Evolutionary conservation across 2,329 filamentous ascomycete species (phyloP), one percentile per base, ranked within the genome.

Genomic region (Coniochaeta ligniaria): DNA sequence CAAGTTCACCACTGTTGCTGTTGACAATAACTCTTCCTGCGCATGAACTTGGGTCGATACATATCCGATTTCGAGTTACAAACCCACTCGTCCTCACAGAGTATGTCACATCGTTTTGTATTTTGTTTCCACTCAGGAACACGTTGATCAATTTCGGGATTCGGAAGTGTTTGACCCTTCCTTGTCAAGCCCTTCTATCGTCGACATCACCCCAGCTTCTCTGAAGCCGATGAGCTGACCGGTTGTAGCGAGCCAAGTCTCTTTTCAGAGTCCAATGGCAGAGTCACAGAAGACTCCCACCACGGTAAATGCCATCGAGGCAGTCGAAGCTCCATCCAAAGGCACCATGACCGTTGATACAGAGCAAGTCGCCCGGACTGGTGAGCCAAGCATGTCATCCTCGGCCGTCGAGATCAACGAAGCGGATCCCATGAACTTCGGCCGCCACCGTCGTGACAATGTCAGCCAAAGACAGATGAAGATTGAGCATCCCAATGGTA

Each of bases 381-480:
- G 45, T 31, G 55, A 58, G 33, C 36, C 61, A 54, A 59, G 60
- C 57, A 59, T 45, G 52, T 60, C 61, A 22, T 61, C 66, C 36
- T 63, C 65, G 17, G 60, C 67, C 38, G 61, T 64, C 33, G 61
- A 61, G 6, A 28, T 61, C 54, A 64, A 66, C 61, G 60, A 58
- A 3, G 61, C 69, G 35, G 75, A 78, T 60, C 76, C 76, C 14
- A 63, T 77, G 63, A 67, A 74, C 65, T 71, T 77, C 59, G 75
- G 72, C 45, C 73, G 73, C 5, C 75, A 75, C 64, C 72, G 73
- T n/a, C 73, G 74, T 20, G 71, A 72, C 22, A 73, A 76, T 67
- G 68, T 75, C 58, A 75, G 74, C 38, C 73, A 74, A 60, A 73
- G 72, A 57, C 78, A 80, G 69, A 78, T 82, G 73, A 76, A 77